These are phyloP conservation scores for Sporothrix mexicana DNA, from an alignment of 2,329 filamentous ascomycete species.

Conservation along the genomic window DNA sequence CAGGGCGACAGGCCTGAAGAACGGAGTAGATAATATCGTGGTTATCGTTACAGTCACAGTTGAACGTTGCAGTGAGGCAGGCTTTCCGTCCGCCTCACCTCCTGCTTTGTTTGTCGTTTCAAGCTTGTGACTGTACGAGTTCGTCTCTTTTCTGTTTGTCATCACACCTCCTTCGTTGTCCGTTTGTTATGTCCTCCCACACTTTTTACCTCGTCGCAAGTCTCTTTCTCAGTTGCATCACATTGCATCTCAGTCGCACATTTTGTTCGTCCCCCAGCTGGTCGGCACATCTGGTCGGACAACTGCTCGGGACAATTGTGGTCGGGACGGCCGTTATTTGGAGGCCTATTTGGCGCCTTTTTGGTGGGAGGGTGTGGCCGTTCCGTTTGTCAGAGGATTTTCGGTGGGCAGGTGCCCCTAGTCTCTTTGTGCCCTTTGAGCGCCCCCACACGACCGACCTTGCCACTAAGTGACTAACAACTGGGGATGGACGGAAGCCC, in stretches of 20 bases:
- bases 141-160: not conserved
- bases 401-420: not conserved
- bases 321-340: not conserved
- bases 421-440: not conserved
- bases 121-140: no score
- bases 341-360: not conserved
- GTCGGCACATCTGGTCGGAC: not conserved
- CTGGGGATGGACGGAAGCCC: slow-evolving; percentile 1
- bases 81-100: no score
- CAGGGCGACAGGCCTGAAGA: not conserved
- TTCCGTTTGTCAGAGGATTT: not conserved
- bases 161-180: not conserved
- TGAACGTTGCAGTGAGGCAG: slow-evolving; percentile 8
- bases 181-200: not conserved
- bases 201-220: not conserved
- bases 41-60: not conserved
- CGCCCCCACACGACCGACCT: slow-evolving; percentile 6
- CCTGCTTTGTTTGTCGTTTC: not conserved
- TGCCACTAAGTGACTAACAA: slow-evolving; percentile 11
- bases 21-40: no score
- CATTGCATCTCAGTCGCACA: not conserved
- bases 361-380: slow-evolving; percentile 2
- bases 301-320: slow-evolving; percentile 2
- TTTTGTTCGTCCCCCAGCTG: not conserved
- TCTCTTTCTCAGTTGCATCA: not conserved